A percentile compares a stretch with the other conserved stretches of the same genome.
Evolutionary conservation across 2,329 filamentous ascomycete species (phyloP).

Genomic region (Penicillium sp.): DNA sequence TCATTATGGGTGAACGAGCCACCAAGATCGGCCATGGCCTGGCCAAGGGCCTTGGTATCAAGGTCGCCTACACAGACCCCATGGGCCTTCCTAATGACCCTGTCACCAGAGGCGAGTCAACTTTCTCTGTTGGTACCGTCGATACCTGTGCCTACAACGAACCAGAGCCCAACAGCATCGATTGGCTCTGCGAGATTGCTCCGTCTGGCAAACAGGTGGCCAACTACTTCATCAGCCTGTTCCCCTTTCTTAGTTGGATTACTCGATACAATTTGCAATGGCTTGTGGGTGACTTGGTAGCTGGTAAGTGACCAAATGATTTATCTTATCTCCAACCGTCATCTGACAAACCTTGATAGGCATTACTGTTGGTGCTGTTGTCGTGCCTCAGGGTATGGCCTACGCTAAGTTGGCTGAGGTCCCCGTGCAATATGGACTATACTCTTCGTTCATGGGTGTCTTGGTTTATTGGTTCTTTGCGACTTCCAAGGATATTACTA

Average conservation of each 20-base stretch:
- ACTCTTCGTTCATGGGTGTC: constrained; percentile 95
- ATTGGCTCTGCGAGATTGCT: constrained; percentile 67
- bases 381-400: constrained; percentile 96
- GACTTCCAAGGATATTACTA: constrained; percentile 94
- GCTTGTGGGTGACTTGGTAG: constrained; percentile 84
- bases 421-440: constrained; percentile 78
- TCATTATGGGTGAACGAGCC: constrained; percentile 35
- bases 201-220: constrained; percentile 58
- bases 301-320: constrained; percentile 56
- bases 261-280: constrained; percentile 83
- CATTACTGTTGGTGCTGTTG: constrained; percentile 72
- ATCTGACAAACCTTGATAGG: constrained; percentile 38
- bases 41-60: constrained; percentile 80
- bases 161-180: constrained; percentile 69
- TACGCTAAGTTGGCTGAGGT: constrained; percentile 83
- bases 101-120: constrained; percentile 74
- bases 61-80: constrained; percentile 66
- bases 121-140: constrained; percentile 69
- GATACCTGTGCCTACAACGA: constrained; percentile 84
- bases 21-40: constrained; percentile 68
- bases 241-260: constrained; percentile 92
- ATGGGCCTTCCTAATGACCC: constrained; percentile 55
- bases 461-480: constrained; percentile 97
- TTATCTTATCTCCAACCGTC: not conserved
- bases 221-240: constrained; percentile 68